Evolutionary conservation across 2,329 filamentous ascomycete genomes (phyloP).

Genomic region (Exserohilum rostratum): DNA sequence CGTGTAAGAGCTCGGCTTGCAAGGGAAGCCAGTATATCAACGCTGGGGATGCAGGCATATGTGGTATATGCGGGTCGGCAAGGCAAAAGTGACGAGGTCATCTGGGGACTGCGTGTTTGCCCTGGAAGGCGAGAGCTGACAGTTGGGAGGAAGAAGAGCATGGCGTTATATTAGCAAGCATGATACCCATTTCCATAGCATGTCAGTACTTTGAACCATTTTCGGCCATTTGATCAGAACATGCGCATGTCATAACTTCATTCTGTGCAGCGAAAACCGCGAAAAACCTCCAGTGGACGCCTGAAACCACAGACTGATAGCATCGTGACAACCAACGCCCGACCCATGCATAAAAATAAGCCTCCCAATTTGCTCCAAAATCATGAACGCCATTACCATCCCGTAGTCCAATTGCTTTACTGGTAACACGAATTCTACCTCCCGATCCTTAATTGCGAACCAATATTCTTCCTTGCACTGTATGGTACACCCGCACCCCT

Average conservation of each 20-base stretch:
- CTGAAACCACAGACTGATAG: neutral
- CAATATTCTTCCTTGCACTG: constrained; percentile 55
- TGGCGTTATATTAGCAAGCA: neutral
- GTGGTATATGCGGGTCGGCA: constrained; percentile 67
- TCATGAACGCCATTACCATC: neutral
- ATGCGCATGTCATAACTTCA: constrained; percentile 11
- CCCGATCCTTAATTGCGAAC: constrained; percentile 46
- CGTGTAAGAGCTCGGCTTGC: constrained; percentile 64
- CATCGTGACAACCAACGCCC: constrained; percentile 10
- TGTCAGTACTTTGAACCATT: neutral
- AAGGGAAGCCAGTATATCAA: constrained; percentile 67
- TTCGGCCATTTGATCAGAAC: neutral
- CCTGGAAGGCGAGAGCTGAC: neutral
- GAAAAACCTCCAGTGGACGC: neutral
- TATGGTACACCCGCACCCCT: constrained; percentile 19
- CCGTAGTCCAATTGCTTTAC: neutral
- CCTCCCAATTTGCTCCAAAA: constrained; percentile 41
- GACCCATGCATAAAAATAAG: constrained; percentile 32
- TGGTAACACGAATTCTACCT: constrained; percentile 6
- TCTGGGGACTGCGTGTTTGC: too few relatives aligned
- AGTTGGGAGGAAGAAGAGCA: neutral
- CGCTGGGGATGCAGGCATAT: constrained; percentile 70
- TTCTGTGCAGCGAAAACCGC: constrained; percentile 1
- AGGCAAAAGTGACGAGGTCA: neutral
- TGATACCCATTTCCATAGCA: neutral